Conservation (phyloP, 2,329 filamentous ascomycete genomes). For the Trichoderma oligosporum region DNA sequence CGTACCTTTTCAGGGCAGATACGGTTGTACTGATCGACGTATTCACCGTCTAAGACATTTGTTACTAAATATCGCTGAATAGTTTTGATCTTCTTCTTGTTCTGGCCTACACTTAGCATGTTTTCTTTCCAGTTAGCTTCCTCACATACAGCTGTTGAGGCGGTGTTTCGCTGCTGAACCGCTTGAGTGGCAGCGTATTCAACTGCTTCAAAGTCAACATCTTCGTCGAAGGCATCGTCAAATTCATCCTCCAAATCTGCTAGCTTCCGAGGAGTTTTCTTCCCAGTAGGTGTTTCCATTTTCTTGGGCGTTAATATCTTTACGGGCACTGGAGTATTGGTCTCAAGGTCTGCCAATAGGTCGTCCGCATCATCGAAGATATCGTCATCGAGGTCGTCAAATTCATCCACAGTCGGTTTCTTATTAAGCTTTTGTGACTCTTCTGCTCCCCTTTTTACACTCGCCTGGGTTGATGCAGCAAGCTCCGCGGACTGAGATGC, state of each 20-base stretch:
- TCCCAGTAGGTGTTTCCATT: background rate
- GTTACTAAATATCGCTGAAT: conserved; percentile 86
- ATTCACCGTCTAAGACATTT: conserved; percentile 66
- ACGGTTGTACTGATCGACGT: conserved; percentile 59
- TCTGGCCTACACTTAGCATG: conserved; percentile 66
- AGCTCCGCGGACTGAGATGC: conserved; percentile 25
- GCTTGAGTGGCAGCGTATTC: conserved; percentile 72
- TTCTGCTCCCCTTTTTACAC: background rate
- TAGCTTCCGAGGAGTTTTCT: conserved; percentile 13
- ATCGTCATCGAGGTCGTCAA: conserved; percentile 64
- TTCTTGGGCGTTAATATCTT: conserved; percentile 7
- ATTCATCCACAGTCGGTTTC: conserved; percentile 44
- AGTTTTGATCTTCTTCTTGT: conserved; percentile 61
- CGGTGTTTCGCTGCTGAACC: conserved; percentile 30
- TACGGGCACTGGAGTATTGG: conserved; percentile 21
- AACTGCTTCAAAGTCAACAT: conserved; percentile 72
- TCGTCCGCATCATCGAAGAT: conserved; percentile 47
- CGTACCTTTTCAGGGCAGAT: conserved; percentile 67
- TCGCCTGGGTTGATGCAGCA: background rate
- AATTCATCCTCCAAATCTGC: conserved; percentile 33
- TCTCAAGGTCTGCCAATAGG: conserved; percentile 25
- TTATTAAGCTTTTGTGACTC: background rate
- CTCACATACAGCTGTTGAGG: conserved; percentile 38
- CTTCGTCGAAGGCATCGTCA: conserved; percentile 58
- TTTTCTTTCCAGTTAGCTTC: conserved; percentile 25